phyloP scores from a whole-genome alignment of 192 early-diverging fungal species.

The Phycomyces nitens region DNA sequence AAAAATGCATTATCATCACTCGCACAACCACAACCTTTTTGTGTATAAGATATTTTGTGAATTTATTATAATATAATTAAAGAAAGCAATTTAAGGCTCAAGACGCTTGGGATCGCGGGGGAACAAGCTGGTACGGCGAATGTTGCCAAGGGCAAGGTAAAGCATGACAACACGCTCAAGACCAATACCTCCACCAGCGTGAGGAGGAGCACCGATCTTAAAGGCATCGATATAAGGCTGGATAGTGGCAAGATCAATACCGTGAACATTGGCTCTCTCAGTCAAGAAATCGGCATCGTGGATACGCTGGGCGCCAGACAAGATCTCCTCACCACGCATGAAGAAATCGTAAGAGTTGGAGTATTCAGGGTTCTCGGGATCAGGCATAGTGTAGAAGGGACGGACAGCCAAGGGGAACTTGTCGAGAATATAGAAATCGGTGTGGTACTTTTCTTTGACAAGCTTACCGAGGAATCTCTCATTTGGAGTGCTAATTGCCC shows the following conservation, averaged over 20 bases:
- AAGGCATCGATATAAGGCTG: conserved; percentile 93
- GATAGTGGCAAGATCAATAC: conserved; percentile 76
- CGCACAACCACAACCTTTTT: no score
- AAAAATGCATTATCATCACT: no score
- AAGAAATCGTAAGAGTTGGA: conserved; percentile 99
- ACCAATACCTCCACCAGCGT: conserved; percentile 96
- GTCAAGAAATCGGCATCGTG: conserved; percentile 83
- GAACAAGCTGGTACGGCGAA: conserved; percentile 89
- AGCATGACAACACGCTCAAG: conserved; percentile 97
- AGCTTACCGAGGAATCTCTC: conserved; percentile 84
- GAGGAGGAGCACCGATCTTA: conserved; percentile 94
- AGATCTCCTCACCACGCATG: conserved; percentile 97
- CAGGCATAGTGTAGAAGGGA: conserved; percentile 99
- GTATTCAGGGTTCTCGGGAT: conserved; percentile 79
- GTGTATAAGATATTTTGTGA: no score
- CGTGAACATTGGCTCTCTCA: conserved; percentile 73
- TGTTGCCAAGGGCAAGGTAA: conserved; percentile 92
- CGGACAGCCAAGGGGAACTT: conserved; percentile 96
- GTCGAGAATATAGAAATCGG: conserved; percentile 99
- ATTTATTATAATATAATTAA: no score
- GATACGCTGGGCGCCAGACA: conserved; percentile 98
- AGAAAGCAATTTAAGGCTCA: conserved; percentile 57
- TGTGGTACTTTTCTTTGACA: conserved; percentile 90
- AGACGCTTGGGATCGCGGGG: conserved; percentile 96
- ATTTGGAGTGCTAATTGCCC: conserved; percentile 62